Evolutionary conservation across 176 grass and related monocot species (phyloP), one percentile per base, ranked within the genome.

Genomic region (Carex cristatella): DNA sequence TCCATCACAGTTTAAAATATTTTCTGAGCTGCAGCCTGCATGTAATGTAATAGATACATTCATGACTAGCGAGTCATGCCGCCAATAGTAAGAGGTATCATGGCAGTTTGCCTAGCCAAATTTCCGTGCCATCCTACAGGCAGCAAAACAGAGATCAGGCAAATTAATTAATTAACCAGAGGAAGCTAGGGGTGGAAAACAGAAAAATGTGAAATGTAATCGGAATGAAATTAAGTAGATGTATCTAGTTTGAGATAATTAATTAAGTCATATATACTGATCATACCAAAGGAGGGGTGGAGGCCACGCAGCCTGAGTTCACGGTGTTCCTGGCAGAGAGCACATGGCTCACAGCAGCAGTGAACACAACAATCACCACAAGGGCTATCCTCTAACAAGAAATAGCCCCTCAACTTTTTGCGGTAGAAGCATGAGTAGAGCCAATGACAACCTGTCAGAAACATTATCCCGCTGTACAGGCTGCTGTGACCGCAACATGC

Each of bases 401-500:
- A 94, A 40, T 92, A 86, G 0, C 90, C 79, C 40, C 92, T 84
- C 83, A 94, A 80, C 83, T 92, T 94, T 66, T 83, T 57, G 78
- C 92, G 90, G 87, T 94, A 94, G 88, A 92, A 92, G 88, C 92
- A 94, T 61, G 92, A 92, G 88, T 85, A 94, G 65, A 94, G 7
- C 65, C 90, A 94, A 10, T 94, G 86, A 85, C 89, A 94, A 0
- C 90, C 72, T 0, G 90, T 90, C 65, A 94, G 76, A 23, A 72
- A 65, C 80, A 84, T 55, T 65, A 94, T 42, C 44, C 68, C 87
- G 81, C 85, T 5, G 81, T 91, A 94, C 4, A 92, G 83, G 66
- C 79, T 85, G 0, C 92, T 87, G 83, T 86, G 92, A 0, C 87
- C 81, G 1, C 90, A 88, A 85, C 92, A 94, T n/a, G 90, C 84